A percentile compares a stretch with the other conserved stretches of the same genome.
phyloP scores from a whole-genome alignment of 1,284 basidiomycete species.

The Apiotrichum sp. region DNA sequence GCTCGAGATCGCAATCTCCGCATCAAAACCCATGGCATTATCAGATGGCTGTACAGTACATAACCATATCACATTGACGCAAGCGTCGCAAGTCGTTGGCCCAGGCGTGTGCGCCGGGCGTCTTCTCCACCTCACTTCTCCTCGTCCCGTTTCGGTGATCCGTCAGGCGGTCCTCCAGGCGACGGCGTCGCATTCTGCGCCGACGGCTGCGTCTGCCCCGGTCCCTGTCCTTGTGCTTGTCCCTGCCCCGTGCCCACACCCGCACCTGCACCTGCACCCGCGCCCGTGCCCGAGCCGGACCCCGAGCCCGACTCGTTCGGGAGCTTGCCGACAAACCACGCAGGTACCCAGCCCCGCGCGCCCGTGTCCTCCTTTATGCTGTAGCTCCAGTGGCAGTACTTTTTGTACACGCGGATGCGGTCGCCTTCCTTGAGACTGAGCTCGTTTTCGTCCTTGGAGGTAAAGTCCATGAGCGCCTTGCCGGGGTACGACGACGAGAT shows the following conservation, averaged over 20 bases:
- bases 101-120: too few species aligned
- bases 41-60: too few species aligned
- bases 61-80: too few species aligned
- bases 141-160: not conserved
- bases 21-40: too few species aligned
- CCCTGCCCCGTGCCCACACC: too few species aligned
- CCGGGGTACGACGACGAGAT: slow-evolving; percentile 91
- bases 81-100: not conserved
- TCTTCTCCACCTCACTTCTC: not conserved
- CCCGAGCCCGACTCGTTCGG: not conserved
- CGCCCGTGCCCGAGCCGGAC: not conserved
- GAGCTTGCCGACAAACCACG: slow-evolving; percentile 47
- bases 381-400: slow-evolving; percentile 95
- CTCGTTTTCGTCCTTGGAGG: slow-evolving; percentile 82
- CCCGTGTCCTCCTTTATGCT: slow-evolving; percentile 79
- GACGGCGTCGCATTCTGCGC: not conserved
- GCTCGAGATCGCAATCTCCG: too few species aligned
- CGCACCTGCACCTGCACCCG: too few species aligned
- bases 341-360: slow-evolving; percentile 83
- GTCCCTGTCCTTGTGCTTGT: too few species aligned
- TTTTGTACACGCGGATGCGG: slow-evolving; percentile 84
- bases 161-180: not conserved
- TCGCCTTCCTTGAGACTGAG: slow-evolving; percentile 80
- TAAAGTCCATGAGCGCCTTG: slow-evolving; percentile 89
- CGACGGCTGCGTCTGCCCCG: too few species aligned